Evolutionary conservation across 1,139 yeast species (phyloP).

Genomic region (Sugiyamaella pinicola): DNA sequence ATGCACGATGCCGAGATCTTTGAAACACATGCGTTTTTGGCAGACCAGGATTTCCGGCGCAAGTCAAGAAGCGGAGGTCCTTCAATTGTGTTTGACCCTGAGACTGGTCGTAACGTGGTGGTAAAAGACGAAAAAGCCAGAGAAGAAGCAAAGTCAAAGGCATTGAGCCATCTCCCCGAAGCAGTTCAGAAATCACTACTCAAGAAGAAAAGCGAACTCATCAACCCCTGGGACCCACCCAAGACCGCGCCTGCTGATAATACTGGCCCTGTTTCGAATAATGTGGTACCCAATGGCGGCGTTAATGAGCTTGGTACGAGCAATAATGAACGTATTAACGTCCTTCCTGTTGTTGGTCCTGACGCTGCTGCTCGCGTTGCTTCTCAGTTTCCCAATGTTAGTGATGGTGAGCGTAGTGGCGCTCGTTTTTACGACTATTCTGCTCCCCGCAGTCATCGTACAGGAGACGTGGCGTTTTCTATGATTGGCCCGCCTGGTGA

Average conservation of each 20-base stretch:
- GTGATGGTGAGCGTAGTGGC: constrained; percentile 18
- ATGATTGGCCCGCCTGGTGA: constrained; percentile 12
- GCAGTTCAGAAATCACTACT: constrained; percentile 16
- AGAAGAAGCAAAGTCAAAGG: constrained; percentile 15
- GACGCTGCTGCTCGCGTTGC: constrained; percentile 18
- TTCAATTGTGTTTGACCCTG: constrained; percentile 20
- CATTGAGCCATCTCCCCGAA: constrained; percentile 15
- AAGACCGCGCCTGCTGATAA: background rate
- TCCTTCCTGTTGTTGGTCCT: constrained; percentile 14
- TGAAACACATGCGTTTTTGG: constrained; percentile 6
- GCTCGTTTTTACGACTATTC: constrained; percentile 7
- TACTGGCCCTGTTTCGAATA: constrained; percentile 12
- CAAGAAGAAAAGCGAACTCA: constrained; percentile 11
- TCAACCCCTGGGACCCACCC: constrained; percentile 14
- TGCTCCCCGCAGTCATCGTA: constrained; percentile 17
- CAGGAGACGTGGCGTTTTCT: constrained; percentile 20
- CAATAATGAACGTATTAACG: constrained; percentile 6
- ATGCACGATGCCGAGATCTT: constrained; percentile 20
- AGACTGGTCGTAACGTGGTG: constrained; percentile 18
- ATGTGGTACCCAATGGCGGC: constrained; percentile 3
- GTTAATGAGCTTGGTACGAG: background rate
- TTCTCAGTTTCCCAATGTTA: constrained; percentile 17
- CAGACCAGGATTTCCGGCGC: constrained; percentile 6
- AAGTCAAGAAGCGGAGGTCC: constrained; percentile 12
- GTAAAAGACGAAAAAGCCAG: constrained; percentile 13